Percentiles rank a stretch among this genome's conserved stretches.
These are phyloP conservation scores for Maudiozyma saulgeensis DNA, from an alignment of 805 yeast species.

Conservation along the genomic window DNA sequence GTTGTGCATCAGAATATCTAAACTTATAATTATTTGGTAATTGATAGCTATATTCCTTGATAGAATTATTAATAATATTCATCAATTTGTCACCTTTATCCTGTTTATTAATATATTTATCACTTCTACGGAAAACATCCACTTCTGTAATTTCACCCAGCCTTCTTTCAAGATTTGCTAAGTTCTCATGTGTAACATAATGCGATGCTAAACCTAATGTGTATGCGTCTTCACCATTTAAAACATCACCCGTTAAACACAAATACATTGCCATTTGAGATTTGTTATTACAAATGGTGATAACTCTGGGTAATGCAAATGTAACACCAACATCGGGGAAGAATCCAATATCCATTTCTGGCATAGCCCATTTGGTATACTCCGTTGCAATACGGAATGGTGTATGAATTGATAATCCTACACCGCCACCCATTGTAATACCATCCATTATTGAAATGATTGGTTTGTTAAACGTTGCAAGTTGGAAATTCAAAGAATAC, in stretches of 20 bases:
- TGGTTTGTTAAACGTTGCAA: slow-evolving; percentile 82
- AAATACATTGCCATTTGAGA: slow-evolving; percentile 77
- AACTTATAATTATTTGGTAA: slow-evolving; percentile 55
- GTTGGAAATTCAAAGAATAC: slow-evolving; percentile 67
- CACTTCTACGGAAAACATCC: not conserved
- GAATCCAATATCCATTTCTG: slow-evolving; percentile 93
- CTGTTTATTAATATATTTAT: not conserved
- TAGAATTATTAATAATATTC: slow-evolving; percentile 52
- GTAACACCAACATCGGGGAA: slow-evolving; percentile 94
- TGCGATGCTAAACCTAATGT: slow-evolving; percentile 85
- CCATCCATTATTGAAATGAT: slow-evolving; percentile 82
- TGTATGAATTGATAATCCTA: slow-evolving; percentile 81
- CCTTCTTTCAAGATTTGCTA: slow-evolving; percentile 54
- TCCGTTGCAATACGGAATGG: slow-evolving; percentile 94
- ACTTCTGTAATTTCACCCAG: slow-evolving; percentile 47
- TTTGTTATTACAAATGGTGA: slow-evolving; percentile 35
- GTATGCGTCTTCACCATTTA: slow-evolving; percentile 74
- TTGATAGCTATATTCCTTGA: slow-evolving; percentile 66
- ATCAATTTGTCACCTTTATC: slow-evolving; percentile 13
- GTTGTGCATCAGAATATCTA: slow-evolving; percentile 45
- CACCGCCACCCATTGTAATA: slow-evolving; percentile 97
- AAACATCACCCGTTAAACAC: slow-evolving; percentile 75
- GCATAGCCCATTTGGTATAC: slow-evolving; percentile 88
- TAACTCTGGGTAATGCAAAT: slow-evolving; percentile 70
- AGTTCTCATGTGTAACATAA: slow-evolving; percentile 59